Evolutionary conservation across 1,139 yeast species (phyloP), one percentile per base, ranked within the genome.

Genomic region (Suhomyces terraborum): DNA sequence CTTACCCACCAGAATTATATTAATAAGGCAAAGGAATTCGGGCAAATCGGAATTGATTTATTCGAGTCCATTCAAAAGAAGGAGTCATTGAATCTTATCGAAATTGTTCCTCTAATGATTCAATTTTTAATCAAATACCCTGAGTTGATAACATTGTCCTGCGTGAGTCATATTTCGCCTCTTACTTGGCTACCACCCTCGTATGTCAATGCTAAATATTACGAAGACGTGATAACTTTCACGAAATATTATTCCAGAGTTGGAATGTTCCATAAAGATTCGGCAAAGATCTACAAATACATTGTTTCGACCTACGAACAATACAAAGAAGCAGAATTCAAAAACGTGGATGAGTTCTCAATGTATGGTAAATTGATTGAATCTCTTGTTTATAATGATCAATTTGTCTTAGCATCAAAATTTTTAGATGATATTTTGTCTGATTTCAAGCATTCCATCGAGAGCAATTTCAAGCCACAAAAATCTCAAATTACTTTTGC

Each of bases 31-130:
- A 82, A 81, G 41, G 88, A 84, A 55, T 84, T 81, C 56, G 74
- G 77, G 48, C 78, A 80, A 55, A 77, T 84, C 43, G 84, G 85
- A 0, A 58, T 79, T 41, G 87, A 82, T 50, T 69, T 84, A 46
- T 75, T 82, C 46, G 58, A 52, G 34, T 69, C 80, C 23, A 77
- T 85, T 13, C 45, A 56, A 6, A 50, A 57, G 18, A 42, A 49
- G 16, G 53, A 53, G 12, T 61, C 67, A 32, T 56, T 70, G 37
- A 69, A 59, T 46, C 58, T 59, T 43, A 24, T 46, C 7, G 20
- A 24, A 2, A 48, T 69, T 13, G 50, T 67, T 13, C 68, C 71
- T 3, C 51, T 57, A 26, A 42, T 70, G 13, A 48, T 67, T 22
- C 45, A 47, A 8, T 53, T 63, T 24, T 50, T 68, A 28, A 55